These are phyloP conservation scores for Rhizopus stolonifer DNA, from an alignment of 371 early-diverging fungal species.

Conservation along the genomic window DNA sequence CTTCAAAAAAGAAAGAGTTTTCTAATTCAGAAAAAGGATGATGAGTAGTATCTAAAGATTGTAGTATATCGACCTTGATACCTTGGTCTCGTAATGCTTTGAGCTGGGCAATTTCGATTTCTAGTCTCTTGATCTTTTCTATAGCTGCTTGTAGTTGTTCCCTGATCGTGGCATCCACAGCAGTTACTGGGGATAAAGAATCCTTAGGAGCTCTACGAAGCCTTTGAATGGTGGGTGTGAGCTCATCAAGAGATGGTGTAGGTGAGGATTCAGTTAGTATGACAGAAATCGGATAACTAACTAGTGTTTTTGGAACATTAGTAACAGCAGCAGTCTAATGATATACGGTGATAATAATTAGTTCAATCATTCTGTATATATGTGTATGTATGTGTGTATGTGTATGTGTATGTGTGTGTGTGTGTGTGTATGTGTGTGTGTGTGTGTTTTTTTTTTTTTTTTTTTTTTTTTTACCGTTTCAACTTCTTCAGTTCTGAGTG, in stretches of 20 bases:
- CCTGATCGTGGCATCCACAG: conserved; percentile 2
- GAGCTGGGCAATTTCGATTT: conserved; percentile 7
- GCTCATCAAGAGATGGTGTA: too few species aligned
- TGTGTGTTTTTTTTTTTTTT: conserved; percentile 2
- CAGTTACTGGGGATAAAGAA: neutral
- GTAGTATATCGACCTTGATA: conserved; percentile 27
- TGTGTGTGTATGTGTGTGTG: too few species aligned
- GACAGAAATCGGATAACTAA: too few species aligned
- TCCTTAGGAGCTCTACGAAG: neutral
- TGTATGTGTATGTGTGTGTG: too few species aligned
- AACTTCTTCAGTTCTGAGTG: neutral
- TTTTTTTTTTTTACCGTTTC: neutral
- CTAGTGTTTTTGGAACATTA: too few species aligned
- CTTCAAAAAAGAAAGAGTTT: conserved; percentile 48
- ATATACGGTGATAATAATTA: too few species aligned
- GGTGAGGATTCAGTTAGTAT: too few species aligned
- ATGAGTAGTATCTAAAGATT: conserved; percentile 51
- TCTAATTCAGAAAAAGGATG: conserved; percentile 56
- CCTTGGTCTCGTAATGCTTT: conserved; percentile 7
- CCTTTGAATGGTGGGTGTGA: too few species aligned
- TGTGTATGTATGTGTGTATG: too few species aligned
- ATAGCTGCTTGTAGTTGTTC: conserved; percentile 13
- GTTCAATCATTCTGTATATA: too few species aligned
- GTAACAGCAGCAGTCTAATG: neutral
- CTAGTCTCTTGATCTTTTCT: conserved; percentile 1